Conservation (phyloP, 1,284 basidiomycete species). For the Ceratobasidium theobromae region DNA sequence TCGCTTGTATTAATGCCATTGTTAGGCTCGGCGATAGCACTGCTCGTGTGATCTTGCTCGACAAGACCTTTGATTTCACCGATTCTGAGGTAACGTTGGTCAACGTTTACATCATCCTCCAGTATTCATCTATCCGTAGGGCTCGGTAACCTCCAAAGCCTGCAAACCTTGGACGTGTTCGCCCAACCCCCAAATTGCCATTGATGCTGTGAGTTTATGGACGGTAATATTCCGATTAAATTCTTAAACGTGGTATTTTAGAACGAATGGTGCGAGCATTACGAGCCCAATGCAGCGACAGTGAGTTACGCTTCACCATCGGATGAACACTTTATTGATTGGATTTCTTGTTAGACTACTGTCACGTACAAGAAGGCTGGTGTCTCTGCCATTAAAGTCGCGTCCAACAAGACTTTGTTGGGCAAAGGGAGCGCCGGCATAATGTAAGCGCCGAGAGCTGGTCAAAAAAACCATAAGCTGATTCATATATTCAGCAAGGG, state of each 20-base stretch:
- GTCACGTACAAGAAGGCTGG: conserved; percentile 33
- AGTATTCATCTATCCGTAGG: background rate
- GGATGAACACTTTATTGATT: background rate
- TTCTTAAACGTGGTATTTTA: no score
- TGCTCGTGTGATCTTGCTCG: conserved; percentile 43
- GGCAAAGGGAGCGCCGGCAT: conserved; percentile 39
- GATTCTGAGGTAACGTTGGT: background rate
- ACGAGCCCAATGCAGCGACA: background rate
- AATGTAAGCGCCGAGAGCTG: conserved; percentile 25
- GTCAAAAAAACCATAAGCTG: conserved; percentile 22
- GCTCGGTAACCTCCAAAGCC: conserved; percentile 33
- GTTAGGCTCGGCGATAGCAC: conserved; percentile 42
- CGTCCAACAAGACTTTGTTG: conserved; percentile 39
- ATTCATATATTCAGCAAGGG: conserved; percentile 6
- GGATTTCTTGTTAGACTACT: background rate
- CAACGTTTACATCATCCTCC: no score
- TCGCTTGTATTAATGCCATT: no score
- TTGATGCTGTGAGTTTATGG: conserved; percentile 36
- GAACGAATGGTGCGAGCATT: conserved; percentile 8
- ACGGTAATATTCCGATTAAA: no score
- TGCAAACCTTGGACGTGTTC: conserved; percentile 43
- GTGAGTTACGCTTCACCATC: background rate
- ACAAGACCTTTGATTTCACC: conserved; percentile 43
- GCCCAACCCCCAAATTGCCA: conserved; percentile 42
- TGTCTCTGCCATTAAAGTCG: conserved; percentile 37